Evolutionary conservation across 2,329 filamentous ascomycete genomes (phyloP).

Genomic region (Trichoderma atrobrunneum): DNA sequence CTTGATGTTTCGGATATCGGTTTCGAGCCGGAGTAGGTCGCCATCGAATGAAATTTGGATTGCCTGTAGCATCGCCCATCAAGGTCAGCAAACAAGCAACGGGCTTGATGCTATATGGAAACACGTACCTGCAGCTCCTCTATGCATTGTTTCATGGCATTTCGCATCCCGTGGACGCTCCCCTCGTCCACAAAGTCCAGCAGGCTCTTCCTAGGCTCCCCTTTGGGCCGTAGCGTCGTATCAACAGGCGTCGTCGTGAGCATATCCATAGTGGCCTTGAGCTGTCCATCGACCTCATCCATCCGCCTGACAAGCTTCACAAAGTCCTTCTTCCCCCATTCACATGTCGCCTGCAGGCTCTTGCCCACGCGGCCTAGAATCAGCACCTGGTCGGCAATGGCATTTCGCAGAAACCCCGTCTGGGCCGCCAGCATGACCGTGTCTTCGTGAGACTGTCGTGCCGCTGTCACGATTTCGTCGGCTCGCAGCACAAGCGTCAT

Average conservation of each 20-base stretch:
- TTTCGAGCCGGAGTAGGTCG: slow-evolving; percentile 72
- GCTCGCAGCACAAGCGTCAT: slow-evolving; percentile 81
- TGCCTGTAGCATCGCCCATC: slow-evolving; percentile 36
- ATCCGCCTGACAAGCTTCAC: slow-evolving; percentile 60
- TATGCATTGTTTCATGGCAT: slow-evolving; percentile 68
- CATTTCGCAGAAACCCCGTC: slow-evolving; percentile 63
- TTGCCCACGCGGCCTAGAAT: slow-evolving; percentile 51
- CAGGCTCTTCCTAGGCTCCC: slow-evolving; percentile 59
- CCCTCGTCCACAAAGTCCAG: slow-evolving; percentile 75
- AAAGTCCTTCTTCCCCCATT: slow-evolving; percentile 59
- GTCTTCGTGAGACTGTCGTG: slow-evolving; percentile 74
- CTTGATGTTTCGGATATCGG: slow-evolving; percentile 65
- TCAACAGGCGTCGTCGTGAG: slow-evolving; percentile 65
- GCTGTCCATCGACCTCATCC: slow-evolving; percentile 62
- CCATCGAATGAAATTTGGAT: slow-evolving; percentile 73
- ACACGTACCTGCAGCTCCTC: slow-evolving; percentile 61
- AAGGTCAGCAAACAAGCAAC: not conserved
- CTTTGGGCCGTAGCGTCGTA: slow-evolving; percentile 56
- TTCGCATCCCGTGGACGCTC: slow-evolving; percentile 62
- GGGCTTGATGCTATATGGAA: not conserved
- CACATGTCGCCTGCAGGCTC: slow-evolving; percentile 54
- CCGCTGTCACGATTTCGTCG: slow-evolving; percentile 77
- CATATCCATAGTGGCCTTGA: slow-evolving; percentile 64
- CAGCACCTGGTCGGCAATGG: slow-evolving; percentile 55
- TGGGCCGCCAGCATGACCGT: slow-evolving; percentile 70